Evolutionary conservation across 2,329 filamentous ascomycete species (phyloP).

Genomic region (Calonectria montana): DNA sequence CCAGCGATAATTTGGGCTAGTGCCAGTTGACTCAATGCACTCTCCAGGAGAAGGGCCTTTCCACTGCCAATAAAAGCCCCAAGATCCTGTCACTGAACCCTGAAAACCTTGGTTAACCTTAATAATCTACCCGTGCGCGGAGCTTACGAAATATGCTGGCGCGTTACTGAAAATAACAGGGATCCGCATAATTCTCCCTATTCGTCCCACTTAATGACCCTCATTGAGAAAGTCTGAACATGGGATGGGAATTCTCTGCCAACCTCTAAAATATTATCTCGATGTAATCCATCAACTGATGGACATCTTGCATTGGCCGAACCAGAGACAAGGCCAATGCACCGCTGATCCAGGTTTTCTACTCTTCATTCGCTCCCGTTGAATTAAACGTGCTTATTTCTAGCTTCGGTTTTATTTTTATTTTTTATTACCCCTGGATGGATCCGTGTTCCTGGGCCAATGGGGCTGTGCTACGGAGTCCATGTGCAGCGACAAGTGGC

Average conservation of each 20-base stretch:
- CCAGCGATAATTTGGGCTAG: background rate
- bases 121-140: background rate
- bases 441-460: background rate
- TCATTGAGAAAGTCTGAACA: background rate
- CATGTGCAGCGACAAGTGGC: background rate
- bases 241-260: background rate
- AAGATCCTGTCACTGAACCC: background rate
- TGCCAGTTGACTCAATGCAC: background rate
- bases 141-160: background rate
- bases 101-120: background rate
- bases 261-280: background rate
- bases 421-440: background rate
- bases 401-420: background rate
- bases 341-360: too few relatives aligned
- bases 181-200: background rate
- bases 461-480: background rate
- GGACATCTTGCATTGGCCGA: too few relatives aligned
- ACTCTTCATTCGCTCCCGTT: background rate
- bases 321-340: too few relatives aligned
- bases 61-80: background rate
- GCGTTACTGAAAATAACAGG: background rate
- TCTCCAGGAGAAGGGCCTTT: background rate
- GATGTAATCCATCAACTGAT: background rate
- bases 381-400: too few relatives aligned
- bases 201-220: background rate